Evolutionary conservation across 495 filamentous ascomycete genomes (phyloP).

Genomic region (Neurospora sp.): DNA sequence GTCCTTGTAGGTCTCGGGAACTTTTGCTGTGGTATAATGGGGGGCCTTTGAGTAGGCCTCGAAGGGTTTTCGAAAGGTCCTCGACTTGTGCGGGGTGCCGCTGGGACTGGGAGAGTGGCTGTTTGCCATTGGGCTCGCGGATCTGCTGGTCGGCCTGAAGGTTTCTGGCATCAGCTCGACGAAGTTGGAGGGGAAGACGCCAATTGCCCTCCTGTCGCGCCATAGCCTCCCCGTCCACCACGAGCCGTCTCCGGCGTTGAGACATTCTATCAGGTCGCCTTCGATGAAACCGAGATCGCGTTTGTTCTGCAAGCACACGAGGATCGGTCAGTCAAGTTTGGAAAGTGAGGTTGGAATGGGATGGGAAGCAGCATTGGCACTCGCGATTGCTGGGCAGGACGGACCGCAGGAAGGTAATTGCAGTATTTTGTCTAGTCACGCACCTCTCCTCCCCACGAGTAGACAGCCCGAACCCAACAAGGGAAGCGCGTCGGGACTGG

Average conservation of each 20-base stretch:
- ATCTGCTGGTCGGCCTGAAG: constrained; percentile 70
- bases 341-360: background rate
- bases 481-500: constrained; percentile 76
- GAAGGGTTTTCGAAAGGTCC: constrained; percentile 62
- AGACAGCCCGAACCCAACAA: constrained; percentile 91
- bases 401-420: background rate
- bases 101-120: constrained; percentile 41
- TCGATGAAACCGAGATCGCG: constrained; percentile 93
- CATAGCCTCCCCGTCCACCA: constrained; percentile 95
- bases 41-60: constrained; percentile 54
- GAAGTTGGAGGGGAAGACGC: constrained; percentile 94
- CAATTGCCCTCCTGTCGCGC: constrained; percentile 78
- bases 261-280: constrained; percentile 93
- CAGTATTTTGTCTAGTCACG: constrained; percentile 11
- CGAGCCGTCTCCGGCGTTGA: constrained; percentile 93
- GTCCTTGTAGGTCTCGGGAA: constrained; percentile 37
- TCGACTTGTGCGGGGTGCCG: constrained; percentile 45
- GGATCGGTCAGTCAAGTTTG: background rate
- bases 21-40: constrained; percentile 41
- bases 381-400: constrained; percentile 1
- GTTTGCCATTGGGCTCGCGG: constrained; percentile 60
- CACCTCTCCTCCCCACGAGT: constrained; percentile 95
- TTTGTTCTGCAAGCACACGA: constrained; percentile 50
- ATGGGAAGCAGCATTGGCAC: constrained; percentile 1
- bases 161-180: constrained; percentile 78